Conservation (phyloP, 2,329 filamentous ascomycete species). For the Arthrinium puccinioides region DNA sequence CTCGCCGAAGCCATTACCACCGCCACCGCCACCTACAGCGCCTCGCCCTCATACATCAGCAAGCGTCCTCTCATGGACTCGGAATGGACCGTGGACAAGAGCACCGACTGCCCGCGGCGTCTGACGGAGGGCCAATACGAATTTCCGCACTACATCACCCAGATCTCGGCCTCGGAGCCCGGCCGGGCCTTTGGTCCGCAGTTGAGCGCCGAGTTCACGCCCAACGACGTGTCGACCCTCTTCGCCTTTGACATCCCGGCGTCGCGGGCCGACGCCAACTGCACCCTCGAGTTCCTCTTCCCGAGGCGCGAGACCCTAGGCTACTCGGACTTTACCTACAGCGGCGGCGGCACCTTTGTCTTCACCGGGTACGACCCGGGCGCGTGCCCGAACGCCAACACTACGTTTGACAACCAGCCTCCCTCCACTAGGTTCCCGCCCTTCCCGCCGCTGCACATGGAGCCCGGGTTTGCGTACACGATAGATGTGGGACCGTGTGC, state of each 20-base stretch:
- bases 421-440: conserved; percentile 15
- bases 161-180: conserved; percentile 23
- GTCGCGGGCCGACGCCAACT: conserved; percentile 30
- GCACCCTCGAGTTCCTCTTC: conserved; percentile 39
- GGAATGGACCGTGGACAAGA: conserved; percentile 12
- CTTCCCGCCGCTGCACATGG: conserved; percentile 23
- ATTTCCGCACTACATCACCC: conserved; percentile 24
- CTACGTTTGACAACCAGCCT: conserved; percentile 23
- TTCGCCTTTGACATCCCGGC: conserved; percentile 39
- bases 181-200: conserved; percentile 28
- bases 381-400: conserved; percentile 19
- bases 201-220: conserved; percentile 30
- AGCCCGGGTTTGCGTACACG: conserved; percentile 23
- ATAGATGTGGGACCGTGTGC: conserved; percentile 24
- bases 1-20: too few species aligned
- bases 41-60: conserved; percentile 18
- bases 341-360: conserved; percentile 27
- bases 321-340: conserved; percentile 25
- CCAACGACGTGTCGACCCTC: conserved; percentile 25
- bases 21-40: conserved; percentile 2
- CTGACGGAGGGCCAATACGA: conserved; percentile 19
- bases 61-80: conserved; percentile 16
- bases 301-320: conserved; percentile 25
- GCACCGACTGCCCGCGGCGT: conserved; percentile 18
- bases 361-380: conserved; percentile 22